Evolutionary conservation across 2,329 filamentous ascomycete genomes (phyloP).

Genomic region (Neodidymelliopsis sp.): DNA sequence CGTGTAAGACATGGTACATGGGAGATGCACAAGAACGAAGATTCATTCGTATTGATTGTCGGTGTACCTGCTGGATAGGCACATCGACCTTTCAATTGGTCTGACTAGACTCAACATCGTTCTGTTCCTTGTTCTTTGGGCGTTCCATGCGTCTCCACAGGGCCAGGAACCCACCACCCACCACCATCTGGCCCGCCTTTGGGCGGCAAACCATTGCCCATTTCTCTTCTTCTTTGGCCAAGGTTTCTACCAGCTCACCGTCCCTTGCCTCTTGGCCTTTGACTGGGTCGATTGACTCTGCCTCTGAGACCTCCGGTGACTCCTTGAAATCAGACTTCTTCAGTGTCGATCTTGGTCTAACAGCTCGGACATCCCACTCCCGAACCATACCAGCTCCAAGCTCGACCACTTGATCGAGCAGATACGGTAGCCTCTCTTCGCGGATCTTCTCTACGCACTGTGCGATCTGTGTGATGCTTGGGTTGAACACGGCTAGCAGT

Average conservation of each 20-base stretch:
- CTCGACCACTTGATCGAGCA: constrained; percentile 68
- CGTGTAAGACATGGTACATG: constrained; percentile 12
- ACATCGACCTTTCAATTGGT: constrained; percentile 9
- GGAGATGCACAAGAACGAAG: constrained; percentile 2
- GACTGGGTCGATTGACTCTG: constrained; percentile 24
- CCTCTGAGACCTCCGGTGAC: constrained; percentile 17
- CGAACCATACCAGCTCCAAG: constrained; percentile 63
- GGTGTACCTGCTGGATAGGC: constrained; percentile 9
- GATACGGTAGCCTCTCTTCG: constrained; percentile 62
- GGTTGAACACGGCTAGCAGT: constrained; percentile 73
- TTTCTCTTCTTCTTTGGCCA: constrained; percentile 37
- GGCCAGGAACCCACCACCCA: constrained; percentile 49
- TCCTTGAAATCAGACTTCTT: constrained; percentile 26
- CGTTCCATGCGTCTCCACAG: constrained; percentile 47
- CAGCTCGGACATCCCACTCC: constrained; percentile 69
- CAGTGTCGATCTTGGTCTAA: constrained; percentile 49
- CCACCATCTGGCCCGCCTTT: constrained; percentile 44
- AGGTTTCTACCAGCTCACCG: constrained; percentile 35
- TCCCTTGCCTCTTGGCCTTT: constrained; percentile 37
- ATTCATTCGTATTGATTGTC: constrained; percentile 6
- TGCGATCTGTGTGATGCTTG: constrained; percentile 79
- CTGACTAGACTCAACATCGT: constrained; percentile 5
- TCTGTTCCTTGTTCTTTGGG: constrained; percentile 12
- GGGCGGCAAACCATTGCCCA: constrained; percentile 50
- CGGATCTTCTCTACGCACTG: constrained; percentile 66